Percentiles rank a stretch among this genome's conserved stretches.
Conservation (phyloP, 1,284 basidiomycete species). For the Chalciporus sp. region DNA sequence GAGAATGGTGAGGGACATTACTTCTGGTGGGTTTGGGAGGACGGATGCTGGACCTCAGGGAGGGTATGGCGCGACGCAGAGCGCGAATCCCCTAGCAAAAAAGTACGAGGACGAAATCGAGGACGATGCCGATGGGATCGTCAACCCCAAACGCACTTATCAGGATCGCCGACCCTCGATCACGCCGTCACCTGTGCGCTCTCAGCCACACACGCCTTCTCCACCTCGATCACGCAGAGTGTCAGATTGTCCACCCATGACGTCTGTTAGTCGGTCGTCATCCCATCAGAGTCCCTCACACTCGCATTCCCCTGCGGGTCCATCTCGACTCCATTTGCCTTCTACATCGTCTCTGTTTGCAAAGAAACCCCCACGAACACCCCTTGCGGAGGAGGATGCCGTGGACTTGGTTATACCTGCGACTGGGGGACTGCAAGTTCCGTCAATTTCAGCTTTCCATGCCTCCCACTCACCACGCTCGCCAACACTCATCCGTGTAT, state of each 20-base stretch:
- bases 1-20: constrained; percentile 32
- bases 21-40: constrained; percentile 10
- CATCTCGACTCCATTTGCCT: constrained; percentile 3
- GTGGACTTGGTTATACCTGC: constrained; percentile 31
- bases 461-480: constrained; percentile 17
- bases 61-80: constrained; percentile 32
- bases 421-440: constrained; percentile 16
- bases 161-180: not conserved
- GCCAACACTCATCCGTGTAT: constrained; percentile 28
- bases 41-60: not conserved
- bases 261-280: constrained; percentile 5
- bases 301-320: not conserved
- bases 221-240: constrained; percentile 5
- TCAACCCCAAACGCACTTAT: not conserved
- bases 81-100: constrained; percentile 4
- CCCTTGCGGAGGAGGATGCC: constrained; percentile 30
- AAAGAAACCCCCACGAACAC: constrained; percentile 15
- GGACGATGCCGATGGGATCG: not conserved
- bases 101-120: constrained; percentile 14
- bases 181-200: not conserved
- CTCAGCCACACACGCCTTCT: constrained; percentile 9
- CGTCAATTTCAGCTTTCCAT: constrained; percentile 20
- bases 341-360: constrained; percentile 3
- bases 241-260: constrained; percentile 11
- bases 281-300: constrained; percentile 9